phyloP scores from a whole-genome alignment of 257 asterid species.

The Coffea eugenioides region DNA sequence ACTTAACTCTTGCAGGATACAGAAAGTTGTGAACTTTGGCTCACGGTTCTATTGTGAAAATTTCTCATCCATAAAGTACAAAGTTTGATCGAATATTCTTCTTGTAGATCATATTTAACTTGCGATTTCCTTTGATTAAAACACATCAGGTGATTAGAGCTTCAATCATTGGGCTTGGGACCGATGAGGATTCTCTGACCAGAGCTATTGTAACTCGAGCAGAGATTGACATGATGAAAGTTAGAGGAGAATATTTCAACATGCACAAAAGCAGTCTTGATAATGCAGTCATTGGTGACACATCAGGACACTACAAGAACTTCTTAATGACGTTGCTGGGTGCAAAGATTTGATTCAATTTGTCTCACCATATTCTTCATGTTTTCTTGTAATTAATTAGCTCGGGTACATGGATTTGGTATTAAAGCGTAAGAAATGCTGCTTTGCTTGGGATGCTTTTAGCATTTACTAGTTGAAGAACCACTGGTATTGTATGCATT shows the following conservation, averaged over 20 bases:
- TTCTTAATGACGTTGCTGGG: slow-evolving; percentile 78
- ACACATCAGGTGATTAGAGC: slow-evolving; percentile 52
- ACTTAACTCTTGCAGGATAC: too few relatives aligned
- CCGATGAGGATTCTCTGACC: slow-evolving; percentile 66
- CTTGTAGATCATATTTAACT: slow-evolving; percentile 16
- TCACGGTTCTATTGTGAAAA: not conserved
- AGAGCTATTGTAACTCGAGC: slow-evolving; percentile 67
- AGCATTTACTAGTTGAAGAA: not conserved
- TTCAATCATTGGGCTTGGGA: slow-evolving; percentile 63
- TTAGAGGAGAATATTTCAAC: slow-evolving; percentile 50
- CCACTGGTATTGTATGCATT: not conserved
- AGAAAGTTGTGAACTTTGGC: not conserved
- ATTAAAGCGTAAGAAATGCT: not conserved
- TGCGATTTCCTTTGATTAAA: slow-evolving; percentile 16
- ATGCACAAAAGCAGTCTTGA: slow-evolving; percentile 43
- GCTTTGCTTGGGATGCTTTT: not conserved
- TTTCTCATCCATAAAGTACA: slow-evolving; percentile 36
- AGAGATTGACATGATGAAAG: slow-evolving; percentile 68
- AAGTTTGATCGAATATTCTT: slow-evolving; percentile 1
- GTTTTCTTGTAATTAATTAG: not conserved
- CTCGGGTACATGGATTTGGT: not conserved
- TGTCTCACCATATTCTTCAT: not conserved
- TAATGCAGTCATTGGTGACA: slow-evolving; percentile 63
- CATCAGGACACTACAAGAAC: slow-evolving; percentile 72
- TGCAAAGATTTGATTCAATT: slow-evolving; percentile 32